Evolutionary conservation across 1,284 basidiomycete species (phyloP), one percentile per base, ranked within the genome.

Genomic region (Tilletia walkeri): DNA sequence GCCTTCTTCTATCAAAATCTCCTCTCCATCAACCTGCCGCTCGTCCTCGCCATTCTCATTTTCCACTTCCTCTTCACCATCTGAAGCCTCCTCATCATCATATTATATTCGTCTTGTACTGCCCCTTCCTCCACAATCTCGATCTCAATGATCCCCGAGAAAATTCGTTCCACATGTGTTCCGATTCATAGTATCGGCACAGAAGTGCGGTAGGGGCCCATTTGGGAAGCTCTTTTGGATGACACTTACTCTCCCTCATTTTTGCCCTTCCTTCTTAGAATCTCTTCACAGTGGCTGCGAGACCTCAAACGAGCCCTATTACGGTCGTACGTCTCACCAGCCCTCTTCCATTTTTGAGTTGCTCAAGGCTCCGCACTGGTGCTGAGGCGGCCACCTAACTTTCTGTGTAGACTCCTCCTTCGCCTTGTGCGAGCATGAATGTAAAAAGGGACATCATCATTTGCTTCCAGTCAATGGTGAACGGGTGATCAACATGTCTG

Each of bases 291-390:
- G 59, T 63, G 59, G 59, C 38, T 39, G 38, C 59, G 59, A 4
- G 59, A 34, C 10, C 6, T 63, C 30, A 34, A 49, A 70, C 36
- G 78, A 72, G 53, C 78, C 78, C 10, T 75, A n/a, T n/a, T n/a
- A 72, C 36, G 76, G 77, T 14, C 72, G 59, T 69, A 47, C 30
- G 68, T 70, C 16, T 59, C 67, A 9, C 10, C 20, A 16, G 14
- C 38, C 16, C 41, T n/a, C 30, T 49, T 20, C 24, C 14, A n/a
- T 61, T 45, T 12, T 36, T 66, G 18, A 20, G 41, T 1, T 30
- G 5, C 39, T 9, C 2, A 24, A n/a, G 38, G 16, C 63, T 14
- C 2, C 63, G 16, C 30, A 2, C 36, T 39, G 10, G 2, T 18
- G 38, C 12, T 4, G 9, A 34, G 6, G 36, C 38, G 1, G 36